phyloP scores from a whole-genome alignment of 257 asterid species.

The Solanum clarkiae region DNA sequence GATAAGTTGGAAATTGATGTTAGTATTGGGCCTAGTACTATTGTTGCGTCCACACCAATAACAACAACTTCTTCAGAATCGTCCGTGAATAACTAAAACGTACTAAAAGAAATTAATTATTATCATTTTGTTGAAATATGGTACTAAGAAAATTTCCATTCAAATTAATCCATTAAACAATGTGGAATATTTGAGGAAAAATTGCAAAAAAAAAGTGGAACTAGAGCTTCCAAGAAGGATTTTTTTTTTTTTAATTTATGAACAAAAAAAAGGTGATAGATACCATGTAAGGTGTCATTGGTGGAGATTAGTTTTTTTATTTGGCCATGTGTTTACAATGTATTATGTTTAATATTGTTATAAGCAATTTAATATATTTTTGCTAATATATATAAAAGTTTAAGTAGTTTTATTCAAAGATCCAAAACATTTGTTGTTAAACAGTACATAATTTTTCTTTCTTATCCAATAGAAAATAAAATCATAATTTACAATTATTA shows the following conservation, averaged over 20 bases:
- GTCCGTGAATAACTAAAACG: not conserved
- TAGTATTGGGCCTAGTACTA: not conserved
- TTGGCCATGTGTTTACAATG: not conserved
- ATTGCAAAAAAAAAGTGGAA: conserved; percentile 25
- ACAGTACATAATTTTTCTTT: not conserved
- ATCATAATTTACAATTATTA: not conserved
- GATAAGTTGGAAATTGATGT: conserved; percentile 33
- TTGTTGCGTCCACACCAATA: not conserved
- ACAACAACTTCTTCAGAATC: conserved; percentile 11
- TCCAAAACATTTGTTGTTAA: not conserved
- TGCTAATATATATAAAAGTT: not conserved
- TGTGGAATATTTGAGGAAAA: conserved; percentile 35
- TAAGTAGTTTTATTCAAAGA: not conserved
- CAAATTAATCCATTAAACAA: conserved; percentile 31
- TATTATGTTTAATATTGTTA: not conserved
- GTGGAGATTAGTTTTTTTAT: conserved; percentile 20
- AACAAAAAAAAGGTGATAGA: conserved; percentile 52
- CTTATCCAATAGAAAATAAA: not conserved
- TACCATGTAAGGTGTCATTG: conserved; percentile 41
- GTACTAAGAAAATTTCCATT: conserved; percentile 21
- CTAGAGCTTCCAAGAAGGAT: conserved; percentile 22
- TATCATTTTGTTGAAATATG: conserved; percentile 13
- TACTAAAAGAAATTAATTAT: conserved; percentile 16
- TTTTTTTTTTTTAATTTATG: conserved; percentile 30
- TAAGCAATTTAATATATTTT: not conserved